A percentile compares a stretch with the other conserved stretches of the same genome.
Conservation (phyloP, 805 yeast genomes). For the Cyberlindnera euphorbiae region DNA sequence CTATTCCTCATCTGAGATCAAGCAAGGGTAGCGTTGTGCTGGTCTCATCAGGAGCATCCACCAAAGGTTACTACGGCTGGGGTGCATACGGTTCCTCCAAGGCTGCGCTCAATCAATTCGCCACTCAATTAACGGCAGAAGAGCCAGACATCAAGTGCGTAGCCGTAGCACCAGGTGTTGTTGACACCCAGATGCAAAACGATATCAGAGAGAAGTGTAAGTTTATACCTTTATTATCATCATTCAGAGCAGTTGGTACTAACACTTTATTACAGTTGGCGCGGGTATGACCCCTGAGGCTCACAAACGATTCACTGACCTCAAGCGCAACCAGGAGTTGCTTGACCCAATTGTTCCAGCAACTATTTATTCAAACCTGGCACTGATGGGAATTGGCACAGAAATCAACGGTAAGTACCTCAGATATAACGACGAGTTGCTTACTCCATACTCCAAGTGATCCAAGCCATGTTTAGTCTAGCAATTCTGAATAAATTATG, state of each 20-base stretch:
- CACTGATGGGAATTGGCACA: constrained; percentile 49
- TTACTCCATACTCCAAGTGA: constrained; percentile 12
- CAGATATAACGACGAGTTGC: constrained; percentile 47
- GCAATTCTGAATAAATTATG: too few species aligned
- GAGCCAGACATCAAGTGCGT: constrained; percentile 56
- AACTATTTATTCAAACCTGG: constrained; percentile 59
- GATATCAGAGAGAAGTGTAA: constrained; percentile 59
- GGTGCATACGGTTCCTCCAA: constrained; percentile 89
- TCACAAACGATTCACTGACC: constrained; percentile 55
- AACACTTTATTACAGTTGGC: constrained; percentile 29
- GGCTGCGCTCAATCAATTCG: constrained; percentile 83
- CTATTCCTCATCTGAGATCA: constrained; percentile 54
- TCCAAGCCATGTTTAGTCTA: too few species aligned
- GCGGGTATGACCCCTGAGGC: constrained; percentile 56
- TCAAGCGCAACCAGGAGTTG: constrained; percentile 54
- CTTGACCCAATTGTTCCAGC: constrained; percentile 74
- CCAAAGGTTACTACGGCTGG: constrained; percentile 66
- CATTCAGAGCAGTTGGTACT: neutral
- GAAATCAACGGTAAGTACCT: constrained; percentile 64
- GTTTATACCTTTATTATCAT: neutral
- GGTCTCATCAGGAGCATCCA: constrained; percentile 88
- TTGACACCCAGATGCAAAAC: constrained; percentile 83
- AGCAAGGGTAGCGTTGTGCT: constrained; percentile 63
- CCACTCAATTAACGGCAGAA: constrained; percentile 62
- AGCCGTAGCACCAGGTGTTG: constrained; percentile 92